These are phyloP conservation scores for Neonectria magnoliae DNA, from an alignment of 2,329 filamentous ascomycete species.

Conservation along the genomic window DNA sequence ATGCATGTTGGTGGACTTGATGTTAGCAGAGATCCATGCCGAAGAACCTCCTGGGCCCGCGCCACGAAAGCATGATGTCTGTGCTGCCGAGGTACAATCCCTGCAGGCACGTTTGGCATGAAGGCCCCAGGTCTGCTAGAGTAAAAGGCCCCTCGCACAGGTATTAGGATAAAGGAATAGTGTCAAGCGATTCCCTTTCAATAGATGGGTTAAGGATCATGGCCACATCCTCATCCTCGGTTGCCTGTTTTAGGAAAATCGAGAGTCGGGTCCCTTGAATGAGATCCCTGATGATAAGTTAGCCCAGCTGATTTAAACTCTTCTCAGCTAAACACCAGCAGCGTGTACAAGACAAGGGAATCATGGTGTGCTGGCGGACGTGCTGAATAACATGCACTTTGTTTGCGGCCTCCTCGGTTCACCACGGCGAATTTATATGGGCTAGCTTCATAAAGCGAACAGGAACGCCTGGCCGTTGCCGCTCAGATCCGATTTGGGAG, in stretches of 20 bases:
- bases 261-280: conserved; percentile 36
- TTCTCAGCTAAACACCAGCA: conserved; percentile 43
- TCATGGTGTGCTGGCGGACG: conserved; percentile 43
- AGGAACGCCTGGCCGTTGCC: conserved; percentile 33
- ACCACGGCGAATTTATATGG: conserved; percentile 28
- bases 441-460: conserved; percentile 43
- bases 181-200: conserved; percentile 31
- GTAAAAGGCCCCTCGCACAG: no score
- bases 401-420: conserved; percentile 48
- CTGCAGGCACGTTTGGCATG: no score
- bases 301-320: conserved; percentile 45
- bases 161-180: no score
- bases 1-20: no score
- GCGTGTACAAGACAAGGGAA: conserved; percentile 43
- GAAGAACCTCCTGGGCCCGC: no score
- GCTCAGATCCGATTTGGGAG: conserved; percentile 36
- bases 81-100: no score
- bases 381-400: conserved; percentile 42
- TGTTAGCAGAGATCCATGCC: no score
- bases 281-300: conserved; percentile 50
- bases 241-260: conserved; percentile 40
- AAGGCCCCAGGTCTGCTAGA: no score
- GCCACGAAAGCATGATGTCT: no score
- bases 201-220: conserved; percentile 33
- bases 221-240: conserved; percentile 36